Evolutionary conservation across 2,329 filamentous ascomycete species (phyloP).

Genomic region (Xylaria sp.): DNA sequence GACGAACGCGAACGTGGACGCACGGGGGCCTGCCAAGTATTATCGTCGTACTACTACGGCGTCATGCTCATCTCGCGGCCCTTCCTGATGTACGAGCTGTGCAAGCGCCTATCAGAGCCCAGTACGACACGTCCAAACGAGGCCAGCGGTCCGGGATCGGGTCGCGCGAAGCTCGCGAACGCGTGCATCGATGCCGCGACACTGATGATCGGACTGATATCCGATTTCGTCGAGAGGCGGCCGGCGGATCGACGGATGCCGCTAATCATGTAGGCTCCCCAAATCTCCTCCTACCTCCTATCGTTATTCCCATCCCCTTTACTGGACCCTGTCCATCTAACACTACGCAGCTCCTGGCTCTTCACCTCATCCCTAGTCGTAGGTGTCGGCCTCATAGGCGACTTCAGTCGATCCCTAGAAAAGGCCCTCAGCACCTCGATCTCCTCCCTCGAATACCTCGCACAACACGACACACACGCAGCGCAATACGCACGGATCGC

Average conservation of each 20-base stretch:
- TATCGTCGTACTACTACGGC: slow-evolving; percentile 66
- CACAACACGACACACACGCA: slow-evolving; percentile 61
- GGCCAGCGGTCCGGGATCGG: slow-evolving; percentile 51
- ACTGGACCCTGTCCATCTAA: not conserved
- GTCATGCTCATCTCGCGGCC: slow-evolving; percentile 68
- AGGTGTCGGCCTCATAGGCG: slow-evolving; percentile 62
- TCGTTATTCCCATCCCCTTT: not conserved
- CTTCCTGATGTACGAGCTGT: slow-evolving; percentile 67
- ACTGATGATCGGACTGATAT: slow-evolving; percentile 62
- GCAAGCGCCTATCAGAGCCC: slow-evolving; percentile 56
- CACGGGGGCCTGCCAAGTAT: slow-evolving; percentile 62
- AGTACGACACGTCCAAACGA: slow-evolving; percentile 36
- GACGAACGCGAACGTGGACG: slow-evolving; percentile 45
- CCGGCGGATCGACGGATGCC: slow-evolving; percentile 60
- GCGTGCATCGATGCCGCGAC: slow-evolving; percentile 67
- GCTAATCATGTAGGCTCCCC: slow-evolving; percentile 60
- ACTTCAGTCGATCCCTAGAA: slow-evolving; percentile 64
- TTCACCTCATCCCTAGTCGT: slow-evolving; percentile 65
- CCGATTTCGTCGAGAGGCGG: slow-evolving; percentile 57
- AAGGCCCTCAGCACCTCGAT: slow-evolving; percentile 62
- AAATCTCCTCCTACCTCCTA: not conserved
- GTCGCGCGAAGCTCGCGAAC: slow-evolving; percentile 62
- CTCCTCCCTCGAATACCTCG: slow-evolving; percentile 61
- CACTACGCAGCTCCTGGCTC: slow-evolving; percentile 59
- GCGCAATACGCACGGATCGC: slow-evolving; percentile 65